Evolutionary conservation across 441 rosid genomes (phyloP).

Genomic region (Manihot esculenta): DNA sequence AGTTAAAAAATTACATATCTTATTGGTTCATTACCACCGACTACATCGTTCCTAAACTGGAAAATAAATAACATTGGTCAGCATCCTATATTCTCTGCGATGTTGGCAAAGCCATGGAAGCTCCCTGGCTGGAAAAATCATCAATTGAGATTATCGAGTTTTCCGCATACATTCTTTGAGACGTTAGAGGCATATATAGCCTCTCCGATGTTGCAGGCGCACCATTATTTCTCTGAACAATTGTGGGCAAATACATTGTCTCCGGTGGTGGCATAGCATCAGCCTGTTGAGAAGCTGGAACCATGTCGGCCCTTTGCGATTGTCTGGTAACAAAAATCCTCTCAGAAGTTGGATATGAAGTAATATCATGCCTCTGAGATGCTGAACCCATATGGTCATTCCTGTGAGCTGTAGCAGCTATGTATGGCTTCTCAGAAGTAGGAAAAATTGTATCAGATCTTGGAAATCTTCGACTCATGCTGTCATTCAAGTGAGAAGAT

Average conservation of each 20-base stretch:
- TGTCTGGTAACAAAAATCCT: slow-evolving; percentile 29
- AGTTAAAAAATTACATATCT: background rate
- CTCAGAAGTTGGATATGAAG: slow-evolving; percentile 25
- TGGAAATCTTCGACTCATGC: slow-evolving; percentile 18
- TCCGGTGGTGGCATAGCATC: slow-evolving; percentile 26
- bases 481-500: slow-evolving; percentile 22
- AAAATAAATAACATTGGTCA: background rate
- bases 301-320: slow-evolving; percentile 21
- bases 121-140: slow-evolving; percentile 39
- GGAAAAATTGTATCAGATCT: slow-evolving; percentile 27
- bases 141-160: slow-evolving; percentile 34
- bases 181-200: slow-evolving; percentile 31
- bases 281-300: slow-evolving; percentile 19
- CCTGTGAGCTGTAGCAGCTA: slow-evolving; percentile 30
- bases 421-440: slow-evolving; percentile 33
- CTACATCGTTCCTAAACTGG: background rate
- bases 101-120: slow-evolving; percentile 31
- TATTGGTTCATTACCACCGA: background rate
- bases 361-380: slow-evolving; percentile 26
- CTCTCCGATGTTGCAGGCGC: slow-evolving; percentile 33
- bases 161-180: slow-evolving; percentile 38
- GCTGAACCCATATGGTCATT: slow-evolving; percentile 30
- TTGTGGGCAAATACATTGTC: slow-evolving; percentile 31
- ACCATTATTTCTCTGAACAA: slow-evolving; percentile 33
- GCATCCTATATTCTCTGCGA: slow-evolving; percentile 30